phyloP scores from a whole-genome alignment of 352 stramenopile genomes.

The Phytophthora sp. region DNA sequence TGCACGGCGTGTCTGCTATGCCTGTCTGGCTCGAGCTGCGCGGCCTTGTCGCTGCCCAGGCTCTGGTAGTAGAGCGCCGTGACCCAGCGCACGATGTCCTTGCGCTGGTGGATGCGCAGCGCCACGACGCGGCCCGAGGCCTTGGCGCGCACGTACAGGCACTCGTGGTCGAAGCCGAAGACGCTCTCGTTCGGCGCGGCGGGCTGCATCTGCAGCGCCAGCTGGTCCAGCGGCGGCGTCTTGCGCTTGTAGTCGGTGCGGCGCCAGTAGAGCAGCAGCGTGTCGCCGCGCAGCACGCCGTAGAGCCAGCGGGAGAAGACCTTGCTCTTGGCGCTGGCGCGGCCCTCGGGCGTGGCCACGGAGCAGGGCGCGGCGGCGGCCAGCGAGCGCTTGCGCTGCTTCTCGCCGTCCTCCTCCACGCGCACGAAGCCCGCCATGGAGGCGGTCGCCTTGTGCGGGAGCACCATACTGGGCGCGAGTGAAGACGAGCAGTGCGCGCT shows the following conservation, averaged over 20 bases:
- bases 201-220: conserved; percentile 49
- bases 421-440: conserved; percentile 58
- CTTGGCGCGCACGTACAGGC: conserved; percentile 57
- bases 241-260: conserved; percentile 66
- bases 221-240: conserved; percentile 46
- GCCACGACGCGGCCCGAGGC: conserved; percentile 47
- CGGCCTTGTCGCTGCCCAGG: conserved; percentile 21
- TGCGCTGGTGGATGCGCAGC: conserved; percentile 63
- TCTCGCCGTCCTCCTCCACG: conserved; percentile 54
- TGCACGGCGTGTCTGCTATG: conserved; percentile 14
- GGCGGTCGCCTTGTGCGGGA: conserved; percentile 14
- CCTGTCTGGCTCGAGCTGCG: conserved; percentile 5
- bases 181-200: conserved; percentile 51
- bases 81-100: conserved; percentile 69
- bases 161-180: conserved; percentile 68
- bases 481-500: background rate
- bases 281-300: conserved; percentile 49
- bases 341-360: conserved; percentile 29
- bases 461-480: conserved; percentile 5
- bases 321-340: conserved; percentile 38
- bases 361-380: conserved; percentile 28
- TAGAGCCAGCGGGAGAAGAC: conserved; percentile 67
- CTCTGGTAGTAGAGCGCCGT: conserved; percentile 71
- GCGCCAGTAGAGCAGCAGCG: conserved; percentile 56
- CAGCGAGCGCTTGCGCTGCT: conserved; percentile 36